Evolutionary conservation across 805 yeast genomes (phyloP).

Genomic region (Kodamaea sagamina): DNA sequence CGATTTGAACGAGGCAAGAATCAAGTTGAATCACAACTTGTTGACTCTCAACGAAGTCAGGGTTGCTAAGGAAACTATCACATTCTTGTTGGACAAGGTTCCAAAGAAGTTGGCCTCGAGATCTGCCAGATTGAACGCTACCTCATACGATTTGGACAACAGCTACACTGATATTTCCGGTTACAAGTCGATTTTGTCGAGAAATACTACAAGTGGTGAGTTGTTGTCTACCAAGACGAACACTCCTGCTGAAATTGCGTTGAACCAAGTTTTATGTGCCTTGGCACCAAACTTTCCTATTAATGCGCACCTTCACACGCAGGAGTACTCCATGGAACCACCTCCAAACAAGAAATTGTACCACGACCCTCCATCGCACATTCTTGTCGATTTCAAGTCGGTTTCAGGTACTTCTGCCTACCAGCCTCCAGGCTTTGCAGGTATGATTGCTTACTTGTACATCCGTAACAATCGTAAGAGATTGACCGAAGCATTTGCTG

Average conservation of each 20-base stretch:
- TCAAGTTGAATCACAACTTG: constrained; percentile 51
- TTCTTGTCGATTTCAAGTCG: constrained; percentile 74
- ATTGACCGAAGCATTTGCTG: constrained; percentile 78
- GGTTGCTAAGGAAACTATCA: constrained; percentile 51
- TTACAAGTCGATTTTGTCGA: constrained; percentile 64
- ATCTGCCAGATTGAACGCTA: constrained; percentile 41
- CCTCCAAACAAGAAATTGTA: constrained; percentile 47
- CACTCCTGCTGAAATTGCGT: constrained; percentile 60
- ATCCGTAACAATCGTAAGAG: constrained; percentile 63
- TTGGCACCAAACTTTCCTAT: constrained; percentile 72
- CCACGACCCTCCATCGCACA: constrained; percentile 59
- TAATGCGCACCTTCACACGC: constrained; percentile 32
- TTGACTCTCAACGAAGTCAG: constrained; percentile 56
- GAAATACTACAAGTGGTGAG: constrained; percentile 62
- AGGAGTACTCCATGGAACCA: constrained; percentile 44
- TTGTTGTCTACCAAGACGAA: constrained; percentile 45
- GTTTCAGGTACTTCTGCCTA: constrained; percentile 59
- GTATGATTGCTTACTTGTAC: constrained; percentile 72
- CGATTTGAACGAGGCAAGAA: constrained; percentile 58
- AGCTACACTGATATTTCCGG: constrained; percentile 56
- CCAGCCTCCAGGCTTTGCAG: constrained; percentile 66
- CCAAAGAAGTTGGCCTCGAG: constrained; percentile 57
- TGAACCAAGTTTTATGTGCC: constrained; percentile 69
- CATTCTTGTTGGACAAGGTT: constrained; percentile 55
- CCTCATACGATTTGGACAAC: constrained; percentile 43